Evolutionary conservation across 345 rosid species (phyloP).

Genomic region (Moricandia arvensis): DNA sequence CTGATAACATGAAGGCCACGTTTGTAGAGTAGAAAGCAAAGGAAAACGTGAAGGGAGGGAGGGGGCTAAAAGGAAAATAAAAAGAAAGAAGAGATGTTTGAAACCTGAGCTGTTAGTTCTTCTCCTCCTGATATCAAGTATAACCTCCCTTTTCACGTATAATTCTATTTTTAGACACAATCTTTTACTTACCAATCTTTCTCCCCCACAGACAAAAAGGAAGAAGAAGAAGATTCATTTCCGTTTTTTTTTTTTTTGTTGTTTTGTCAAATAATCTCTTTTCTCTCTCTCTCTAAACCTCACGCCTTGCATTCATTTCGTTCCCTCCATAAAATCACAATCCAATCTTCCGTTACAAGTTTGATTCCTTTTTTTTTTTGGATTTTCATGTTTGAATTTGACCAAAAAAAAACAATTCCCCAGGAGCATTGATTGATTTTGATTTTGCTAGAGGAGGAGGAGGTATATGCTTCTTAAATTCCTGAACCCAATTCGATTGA

Average conservation of each 20-base stretch:
- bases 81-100: too few relatives aligned
- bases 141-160: slow-evolving; percentile 35
- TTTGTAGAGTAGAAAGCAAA: background rate
- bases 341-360: slow-evolving; percentile 40
- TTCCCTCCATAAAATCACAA: slow-evolving; percentile 34
- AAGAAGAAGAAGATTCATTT: slow-evolving; percentile 7
- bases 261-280: background rate
- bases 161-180: slow-evolving; percentile 35
- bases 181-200: slow-evolving; percentile 24
- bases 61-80: slow-evolving; percentile 5
- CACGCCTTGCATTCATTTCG: slow-evolving; percentile 29
- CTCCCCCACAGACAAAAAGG: slow-evolving; percentile 11
- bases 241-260: slow-evolving; percentile 14
- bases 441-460: slow-evolving; percentile 16
- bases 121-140: slow-evolving; percentile 33
- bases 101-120: slow-evolving; percentile 24
- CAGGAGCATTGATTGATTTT: slow-evolving; percentile 20
- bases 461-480: background rate
- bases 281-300: slow-evolving; percentile 4
- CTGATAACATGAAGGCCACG: slow-evolving; percentile 26
- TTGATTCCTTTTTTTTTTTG: background rate
- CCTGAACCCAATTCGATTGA: background rate
- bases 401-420: background rate
- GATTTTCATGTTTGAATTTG: slow-evolving; percentile 16
- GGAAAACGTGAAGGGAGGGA: slow-evolving; percentile 23